A percentile compares a stretch with the other conserved stretches of the same genome.
Evolutionary conservation across 208 protist species (phyloP).

Genomic region (Porcisia hertigi): DNA sequence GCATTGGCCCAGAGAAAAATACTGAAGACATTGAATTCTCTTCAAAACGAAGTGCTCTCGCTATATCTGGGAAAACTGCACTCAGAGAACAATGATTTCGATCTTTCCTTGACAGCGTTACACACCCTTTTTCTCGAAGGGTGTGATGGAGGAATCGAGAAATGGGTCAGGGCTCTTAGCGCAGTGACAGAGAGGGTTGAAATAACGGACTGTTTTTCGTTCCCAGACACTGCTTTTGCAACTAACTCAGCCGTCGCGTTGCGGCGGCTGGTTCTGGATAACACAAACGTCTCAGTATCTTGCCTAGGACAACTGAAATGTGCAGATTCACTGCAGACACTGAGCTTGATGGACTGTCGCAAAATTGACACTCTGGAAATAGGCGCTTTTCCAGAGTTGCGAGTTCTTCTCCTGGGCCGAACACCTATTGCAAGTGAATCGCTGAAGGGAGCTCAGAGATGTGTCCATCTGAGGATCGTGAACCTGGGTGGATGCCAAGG

Average conservation of each 20-base stretch:
- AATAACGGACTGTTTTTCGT: conserved; percentile 7
- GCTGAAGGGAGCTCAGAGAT: conserved; percentile 9
- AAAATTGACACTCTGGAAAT: conserved; percentile 12
- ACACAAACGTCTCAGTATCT: conserved; percentile 7
- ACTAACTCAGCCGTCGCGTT: neutral
- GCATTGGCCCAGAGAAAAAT: neutral
- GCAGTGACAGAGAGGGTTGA: conserved; percentile 2
- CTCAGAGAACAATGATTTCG: neutral
- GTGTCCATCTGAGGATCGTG: conserved; percentile 11
- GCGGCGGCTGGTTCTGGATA: conserved; percentile 16
- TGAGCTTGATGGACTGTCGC: conserved; percentile 26
- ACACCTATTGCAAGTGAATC: conserved; percentile 7
- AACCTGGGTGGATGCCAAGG: conserved; percentile 22
- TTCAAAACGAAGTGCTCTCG: neutral
- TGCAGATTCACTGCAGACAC: neutral
- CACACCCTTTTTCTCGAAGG: conserved; percentile 3
- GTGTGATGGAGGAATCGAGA: conserved; percentile 5
- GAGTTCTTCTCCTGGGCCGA: conserved; percentile 11
- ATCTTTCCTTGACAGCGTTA: neutral
- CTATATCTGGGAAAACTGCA: conserved; percentile 12
- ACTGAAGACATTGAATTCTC: neutral
- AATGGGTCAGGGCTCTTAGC: conserved; percentile 10
- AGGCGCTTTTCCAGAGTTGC: conserved; percentile 12
- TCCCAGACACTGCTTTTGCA: neutral
- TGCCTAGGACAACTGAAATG: conserved; percentile 7